Percentiles rank a stretch among this genome's conserved stretches.
These are phyloP conservation scores for Pyrenophora tritici-repentis DNA, from an alignment of 2,329 filamentous ascomycete genomes.

Conservation along the genomic window DNA sequence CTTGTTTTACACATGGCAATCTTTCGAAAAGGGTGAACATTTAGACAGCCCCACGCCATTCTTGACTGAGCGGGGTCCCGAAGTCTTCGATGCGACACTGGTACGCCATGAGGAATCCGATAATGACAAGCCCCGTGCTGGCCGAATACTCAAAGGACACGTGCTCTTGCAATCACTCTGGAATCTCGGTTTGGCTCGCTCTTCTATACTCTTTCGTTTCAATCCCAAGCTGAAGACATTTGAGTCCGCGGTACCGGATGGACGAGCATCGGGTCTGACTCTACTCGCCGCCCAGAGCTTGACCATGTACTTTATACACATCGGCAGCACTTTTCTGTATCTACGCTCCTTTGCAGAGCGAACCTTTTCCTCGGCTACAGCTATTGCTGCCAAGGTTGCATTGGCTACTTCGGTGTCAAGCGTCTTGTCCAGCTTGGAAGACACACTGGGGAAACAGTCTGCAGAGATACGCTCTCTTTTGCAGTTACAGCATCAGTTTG, in stretches of 20 bases:
- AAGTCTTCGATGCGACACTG: constrained; percentile 66
- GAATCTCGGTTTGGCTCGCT: constrained; percentile 70
- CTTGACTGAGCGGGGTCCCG: constrained; percentile 70
- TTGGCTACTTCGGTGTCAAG: constrained; percentile 48
- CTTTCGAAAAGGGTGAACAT: constrained; percentile 58
- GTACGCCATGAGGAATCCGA: constrained; percentile 50
- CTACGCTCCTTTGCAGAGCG: constrained; percentile 46
- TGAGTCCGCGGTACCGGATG: constrained; percentile 49
- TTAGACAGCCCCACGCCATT: constrained; percentile 56
- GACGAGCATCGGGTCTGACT: constrained; percentile 58
- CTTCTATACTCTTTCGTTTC: constrained; percentile 72
- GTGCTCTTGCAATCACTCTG: constrained; percentile 60
- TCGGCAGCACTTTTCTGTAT: constrained; percentile 44
- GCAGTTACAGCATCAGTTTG: constrained; percentile 48
- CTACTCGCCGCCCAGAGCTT: constrained; percentile 58
- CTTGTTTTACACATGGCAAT: constrained; percentile 70
- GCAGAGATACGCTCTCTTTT: constrained; percentile 43
- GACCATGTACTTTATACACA: constrained; percentile 50
- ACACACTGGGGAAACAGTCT: constrained; percentile 41
- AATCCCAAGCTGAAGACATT: constrained; percentile 61
- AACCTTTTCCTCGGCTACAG: constrained; percentile 41
- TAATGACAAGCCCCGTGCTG: constrained; percentile 49
- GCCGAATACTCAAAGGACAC: constrained; percentile 46
- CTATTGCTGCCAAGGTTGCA: constrained; percentile 49
- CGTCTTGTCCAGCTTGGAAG: constrained; percentile 50